These are phyloP conservation scores for Yarrowia deformans DNA, from an alignment of 805 yeast genomes.

Conservation along the genomic window DNA sequence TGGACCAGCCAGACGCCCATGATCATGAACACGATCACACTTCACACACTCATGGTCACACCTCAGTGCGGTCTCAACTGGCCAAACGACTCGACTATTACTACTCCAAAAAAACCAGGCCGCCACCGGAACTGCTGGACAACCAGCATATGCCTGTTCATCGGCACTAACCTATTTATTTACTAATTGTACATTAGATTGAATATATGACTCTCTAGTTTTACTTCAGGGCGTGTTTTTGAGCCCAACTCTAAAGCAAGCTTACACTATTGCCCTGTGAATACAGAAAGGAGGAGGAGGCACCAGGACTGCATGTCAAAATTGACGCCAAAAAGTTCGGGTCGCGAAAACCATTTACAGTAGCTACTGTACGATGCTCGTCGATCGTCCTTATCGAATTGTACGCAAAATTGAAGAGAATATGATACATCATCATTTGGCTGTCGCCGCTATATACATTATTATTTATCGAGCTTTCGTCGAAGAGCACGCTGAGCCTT, in stretches of 20 bases:
- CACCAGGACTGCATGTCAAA: no score
- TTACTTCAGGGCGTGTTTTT: no score
- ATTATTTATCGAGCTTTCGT: constrained; percentile 49
- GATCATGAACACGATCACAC: neutral
- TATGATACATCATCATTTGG: constrained; percentile 37
- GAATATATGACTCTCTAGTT: neutral
- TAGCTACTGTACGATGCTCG: no score
- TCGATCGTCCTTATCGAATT: no score
- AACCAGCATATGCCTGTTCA: constrained; percentile 33
- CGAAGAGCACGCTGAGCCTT: constrained; percentile 73
- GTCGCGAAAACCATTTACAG: neutral
- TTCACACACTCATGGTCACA: neutral
- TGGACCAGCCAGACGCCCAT: constrained; percentile 4
- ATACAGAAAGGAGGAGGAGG: no score
- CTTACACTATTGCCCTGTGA: no score
- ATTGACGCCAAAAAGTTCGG: no score
- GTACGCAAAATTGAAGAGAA: neutral
- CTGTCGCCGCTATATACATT: constrained; percentile 37
- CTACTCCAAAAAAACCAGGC: constrained; percentile 31
- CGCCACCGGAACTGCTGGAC: constrained; percentile 30
- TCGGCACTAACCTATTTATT: constrained; percentile 36
- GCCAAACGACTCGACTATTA: constrained; percentile 29
- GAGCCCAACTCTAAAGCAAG: neutral
- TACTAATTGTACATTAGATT: constrained; percentile 33
- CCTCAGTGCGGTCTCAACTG: constrained; percentile 9